Conservation (phyloP, 306 rosid species). For the Inga leiocalycina region DNA sequence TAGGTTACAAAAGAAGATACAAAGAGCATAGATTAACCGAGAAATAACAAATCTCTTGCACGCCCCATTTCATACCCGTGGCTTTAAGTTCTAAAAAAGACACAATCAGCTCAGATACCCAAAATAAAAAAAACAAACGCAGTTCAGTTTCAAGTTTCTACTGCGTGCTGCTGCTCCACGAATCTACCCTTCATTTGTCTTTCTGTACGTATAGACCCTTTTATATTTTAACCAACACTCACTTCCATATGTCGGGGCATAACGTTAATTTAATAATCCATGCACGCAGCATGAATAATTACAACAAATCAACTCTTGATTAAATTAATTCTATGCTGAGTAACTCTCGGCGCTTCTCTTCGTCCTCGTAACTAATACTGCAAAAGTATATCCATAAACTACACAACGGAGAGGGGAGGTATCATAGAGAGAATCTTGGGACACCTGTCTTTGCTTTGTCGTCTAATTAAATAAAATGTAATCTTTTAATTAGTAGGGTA, state of each 20-base stretch:
- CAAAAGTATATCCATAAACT: constrained; percentile 17
- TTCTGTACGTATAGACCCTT: background rate
- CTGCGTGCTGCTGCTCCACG: constrained; percentile 14
- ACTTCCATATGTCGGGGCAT: constrained; percentile 54
- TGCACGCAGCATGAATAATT: constrained; percentile 44
- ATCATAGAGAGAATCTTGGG: constrained; percentile 35
- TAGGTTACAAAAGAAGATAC: constrained; percentile 22
- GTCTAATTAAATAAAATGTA: constrained; percentile 13
- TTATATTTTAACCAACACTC: constrained; percentile 41
- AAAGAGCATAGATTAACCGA: constrained; percentile 23
- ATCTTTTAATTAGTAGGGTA: constrained; percentile 16
- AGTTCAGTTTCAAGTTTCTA: background rate
- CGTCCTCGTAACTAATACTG: constrained; percentile 21
- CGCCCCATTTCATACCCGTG: background rate
- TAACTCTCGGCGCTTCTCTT: constrained; percentile 16
- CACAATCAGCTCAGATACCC: background rate
- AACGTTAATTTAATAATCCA: constrained; percentile 40
- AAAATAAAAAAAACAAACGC: background rate
- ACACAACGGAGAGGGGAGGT: background rate
- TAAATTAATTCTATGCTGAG: constrained; percentile 8
- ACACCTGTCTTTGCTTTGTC: constrained; percentile 30
- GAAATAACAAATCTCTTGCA: constrained; percentile 30
- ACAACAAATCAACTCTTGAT: constrained; percentile 10
- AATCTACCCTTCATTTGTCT: constrained; percentile 44
- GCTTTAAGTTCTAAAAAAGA: background rate